Evolutionary conservation across 2,329 filamentous ascomycete species (phyloP).

Genomic region (Annulohypoxylon truncatum): DNA sequence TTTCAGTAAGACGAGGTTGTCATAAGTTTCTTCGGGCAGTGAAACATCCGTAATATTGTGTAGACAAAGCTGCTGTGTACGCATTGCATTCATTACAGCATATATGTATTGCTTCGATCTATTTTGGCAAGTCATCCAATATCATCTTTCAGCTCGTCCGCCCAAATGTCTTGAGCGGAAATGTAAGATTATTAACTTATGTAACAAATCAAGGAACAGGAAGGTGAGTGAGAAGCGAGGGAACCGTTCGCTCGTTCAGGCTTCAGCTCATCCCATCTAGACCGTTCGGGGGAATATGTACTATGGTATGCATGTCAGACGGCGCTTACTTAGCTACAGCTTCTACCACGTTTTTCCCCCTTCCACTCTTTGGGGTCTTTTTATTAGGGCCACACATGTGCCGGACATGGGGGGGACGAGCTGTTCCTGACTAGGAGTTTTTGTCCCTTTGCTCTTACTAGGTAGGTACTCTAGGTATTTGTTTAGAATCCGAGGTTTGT

Average conservation of each 20-base stretch:
- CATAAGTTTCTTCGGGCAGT: background rate
- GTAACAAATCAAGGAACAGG: slow-evolving; percentile 20
- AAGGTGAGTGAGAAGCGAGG: slow-evolving; percentile 15
- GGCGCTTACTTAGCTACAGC: slow-evolving; percentile 17
- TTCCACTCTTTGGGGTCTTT: background rate
- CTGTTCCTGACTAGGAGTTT: background rate
- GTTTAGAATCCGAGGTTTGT: background rate
- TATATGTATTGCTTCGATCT: background rate
- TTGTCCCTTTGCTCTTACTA: background rate
- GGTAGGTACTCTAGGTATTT: background rate
- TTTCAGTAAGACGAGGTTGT: background rate
- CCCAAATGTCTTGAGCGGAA: background rate
- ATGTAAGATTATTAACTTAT: slow-evolving; percentile 10
- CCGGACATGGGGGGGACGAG: background rate
- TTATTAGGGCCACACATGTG: background rate
- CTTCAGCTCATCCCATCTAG: slow-evolving; percentile 25
- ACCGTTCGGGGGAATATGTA: slow-evolving; percentile 2
- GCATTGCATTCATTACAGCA: too few relatives aligned
- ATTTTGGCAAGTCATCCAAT: background rate
- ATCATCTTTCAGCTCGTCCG: background rate
- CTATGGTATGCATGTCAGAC: slow-evolving; percentile 28
- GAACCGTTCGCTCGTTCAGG: background rate
- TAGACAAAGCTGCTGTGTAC: too few relatives aligned
- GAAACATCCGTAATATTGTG: background rate
- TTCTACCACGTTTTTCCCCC: slow-evolving; percentile 6